Evolutionary conservation across 1,139 yeast species (phyloP).

Genomic region (Waltiozyma sp.): DNA sequence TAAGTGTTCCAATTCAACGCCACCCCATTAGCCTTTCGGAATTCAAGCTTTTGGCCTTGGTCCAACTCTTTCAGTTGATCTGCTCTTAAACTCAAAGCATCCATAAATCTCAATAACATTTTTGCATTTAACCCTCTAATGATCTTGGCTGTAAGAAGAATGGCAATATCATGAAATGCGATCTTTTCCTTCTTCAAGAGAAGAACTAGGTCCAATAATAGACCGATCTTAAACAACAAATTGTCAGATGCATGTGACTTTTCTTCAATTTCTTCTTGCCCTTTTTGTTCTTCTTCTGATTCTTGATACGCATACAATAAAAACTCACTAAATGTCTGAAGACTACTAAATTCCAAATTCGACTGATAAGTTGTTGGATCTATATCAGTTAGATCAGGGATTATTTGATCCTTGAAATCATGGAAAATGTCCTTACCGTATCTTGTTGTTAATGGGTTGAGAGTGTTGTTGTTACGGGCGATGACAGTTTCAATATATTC

Average conservation of each 20-base stretch:
- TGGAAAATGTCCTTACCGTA: background rate
- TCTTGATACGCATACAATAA: background rate
- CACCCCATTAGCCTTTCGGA: constrained; percentile 1
- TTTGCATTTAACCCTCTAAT: constrained; percentile 7
- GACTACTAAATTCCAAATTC: background rate
- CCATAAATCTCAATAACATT: constrained; percentile 14
- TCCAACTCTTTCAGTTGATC: constrained; percentile 2
- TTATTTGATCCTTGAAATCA: background rate
- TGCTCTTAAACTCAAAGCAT: constrained; percentile 10
- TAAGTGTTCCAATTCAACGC: background rate
- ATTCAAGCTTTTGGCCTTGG: constrained; percentile 1
- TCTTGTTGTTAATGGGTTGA: constrained; percentile 3
- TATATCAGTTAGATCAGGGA: background rate
- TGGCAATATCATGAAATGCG: constrained; percentile 7
- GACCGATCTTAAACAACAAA: constrained; percentile 3
- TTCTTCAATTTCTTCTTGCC: too few species aligned
- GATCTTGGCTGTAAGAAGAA: constrained; percentile 4
- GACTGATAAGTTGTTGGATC: background rate
- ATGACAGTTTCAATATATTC: constrained; percentile 3
- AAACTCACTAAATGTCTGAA: background rate
- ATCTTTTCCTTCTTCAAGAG: constrained; percentile 3
- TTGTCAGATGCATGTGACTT: background rate
- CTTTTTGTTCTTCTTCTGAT: background rate
- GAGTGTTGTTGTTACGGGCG: background rate
- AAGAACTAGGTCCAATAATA: constrained; percentile 13